Conservation (phyloP, 768 basidiomycete species). For the Naganishia antarctica region DNA sequence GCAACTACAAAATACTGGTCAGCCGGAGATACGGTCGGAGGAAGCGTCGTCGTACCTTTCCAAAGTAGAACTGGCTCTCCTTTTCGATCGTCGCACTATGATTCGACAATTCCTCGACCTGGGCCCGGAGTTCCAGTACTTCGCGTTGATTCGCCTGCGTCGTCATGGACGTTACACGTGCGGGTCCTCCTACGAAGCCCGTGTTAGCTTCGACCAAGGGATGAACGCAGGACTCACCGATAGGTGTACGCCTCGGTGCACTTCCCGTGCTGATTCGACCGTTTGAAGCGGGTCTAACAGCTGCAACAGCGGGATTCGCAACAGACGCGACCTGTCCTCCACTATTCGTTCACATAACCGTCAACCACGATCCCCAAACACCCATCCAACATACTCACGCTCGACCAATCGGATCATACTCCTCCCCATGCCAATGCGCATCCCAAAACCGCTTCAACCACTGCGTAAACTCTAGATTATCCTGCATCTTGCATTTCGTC, state of each 20-base stretch:
- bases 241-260: constrained; percentile 12
- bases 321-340: constrained; percentile 22
- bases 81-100: constrained; percentile 90
- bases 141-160: constrained; percentile 34
- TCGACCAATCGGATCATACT: constrained; percentile 77
- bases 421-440: constrained; percentile 75
- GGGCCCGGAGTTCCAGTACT: constrained; percentile 63
- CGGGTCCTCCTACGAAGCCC: neutral
- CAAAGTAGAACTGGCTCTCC: constrained; percentile 97
- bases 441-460: constrained; percentile 98
- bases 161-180: constrained; percentile 27
- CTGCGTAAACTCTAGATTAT: constrained; percentile 97
- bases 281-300: constrained; percentile 8
- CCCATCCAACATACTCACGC: constrained; percentile 57
- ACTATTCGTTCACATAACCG: neutral
- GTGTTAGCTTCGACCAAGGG: neutral
- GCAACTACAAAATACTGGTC: constrained; percentile 57
- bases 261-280: constrained; percentile 4
- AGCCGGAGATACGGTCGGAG: neutral
- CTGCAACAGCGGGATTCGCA: constrained; percentile 11
- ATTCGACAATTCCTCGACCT: constrained; percentile 72
- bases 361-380: neutral
- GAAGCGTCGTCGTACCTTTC: constrained; percentile 62
- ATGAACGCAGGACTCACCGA: constrained; percentile 2
- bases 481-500: constrained; percentile 98